Conservation (phyloP, 148 eudicot species). For the Euryodendron excelsum region DNA sequence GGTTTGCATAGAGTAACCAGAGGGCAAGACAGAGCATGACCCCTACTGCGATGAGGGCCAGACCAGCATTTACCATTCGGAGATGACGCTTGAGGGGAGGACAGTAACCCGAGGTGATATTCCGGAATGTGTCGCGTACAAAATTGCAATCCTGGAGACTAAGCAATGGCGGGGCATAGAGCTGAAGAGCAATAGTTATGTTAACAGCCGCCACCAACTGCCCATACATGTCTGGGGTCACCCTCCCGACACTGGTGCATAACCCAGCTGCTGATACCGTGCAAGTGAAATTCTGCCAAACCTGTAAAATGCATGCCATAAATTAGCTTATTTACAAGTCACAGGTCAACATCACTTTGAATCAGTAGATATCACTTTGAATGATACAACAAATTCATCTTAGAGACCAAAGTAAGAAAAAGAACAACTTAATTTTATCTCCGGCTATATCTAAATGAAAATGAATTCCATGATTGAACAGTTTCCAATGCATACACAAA, state of each 20-base stretch:
- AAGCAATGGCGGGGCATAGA: slow-evolving; percentile 75
- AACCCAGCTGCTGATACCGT: slow-evolving; percentile 37
- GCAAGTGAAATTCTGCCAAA: slow-evolving; percentile 81
- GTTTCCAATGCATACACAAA: background rate
- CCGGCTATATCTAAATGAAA: background rate
- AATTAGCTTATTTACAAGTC: background rate
- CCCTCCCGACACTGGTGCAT: slow-evolving; percentile 67
- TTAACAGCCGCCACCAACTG: slow-evolving; percentile 68
- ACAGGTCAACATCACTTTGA: background rate
- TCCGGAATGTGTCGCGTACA: slow-evolving; percentile 65
- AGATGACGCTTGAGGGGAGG: slow-evolving; percentile 74
- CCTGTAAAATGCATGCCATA: slow-evolving; percentile 36
- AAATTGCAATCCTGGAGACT: slow-evolving; percentile 84
- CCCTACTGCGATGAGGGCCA: slow-evolving; percentile 80
- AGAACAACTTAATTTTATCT: too few species aligned
- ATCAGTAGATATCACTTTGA: background rate
- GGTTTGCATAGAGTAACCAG: slow-evolving; percentile 85
- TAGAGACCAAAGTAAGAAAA: too few species aligned
- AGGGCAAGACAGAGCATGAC: slow-evolving; percentile 84
- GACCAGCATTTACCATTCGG: slow-evolving; percentile 51
- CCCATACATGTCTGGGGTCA: slow-evolving; percentile 68
- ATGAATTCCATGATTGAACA: background rate
- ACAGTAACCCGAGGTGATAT: slow-evolving; percentile 58
- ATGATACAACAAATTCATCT: too few species aligned
- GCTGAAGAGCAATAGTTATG: slow-evolving; percentile 70